Base-by-base conservation (phyloP, 371 early-diverging fungal species). In the Mortierella sp. region DNA sequence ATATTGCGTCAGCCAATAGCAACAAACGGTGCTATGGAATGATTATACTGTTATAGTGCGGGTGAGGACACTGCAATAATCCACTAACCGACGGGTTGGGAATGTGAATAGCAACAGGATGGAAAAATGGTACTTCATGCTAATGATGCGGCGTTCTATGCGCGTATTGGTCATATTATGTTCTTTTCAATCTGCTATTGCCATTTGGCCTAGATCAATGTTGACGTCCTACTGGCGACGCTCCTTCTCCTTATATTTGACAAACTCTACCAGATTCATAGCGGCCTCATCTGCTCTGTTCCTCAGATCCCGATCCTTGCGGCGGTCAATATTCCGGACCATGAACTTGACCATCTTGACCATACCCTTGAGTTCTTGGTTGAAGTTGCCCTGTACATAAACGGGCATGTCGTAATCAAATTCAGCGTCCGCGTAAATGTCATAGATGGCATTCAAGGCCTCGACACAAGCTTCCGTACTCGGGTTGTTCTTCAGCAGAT, bases 351-450 rank as follows among this genome's bases (percentile, higher is more conserved):
- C 66, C 24, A 80, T 71, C 31, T 86, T 84, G 23, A 84, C 62
- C 39, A 88, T 56, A 30, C 82, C 81, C 64, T 86, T 82, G 30
- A 97, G 81, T 34, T 80, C 82, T 17, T 72, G 60, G 34, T 92
- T 78, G 52, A 87, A 92, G 17, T 82, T 83, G n/a, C 86, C 86
- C 34, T 87, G 78, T 6, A 94, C 90, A 83, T 88, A 96, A 1
- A 95, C 94, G 2, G 93, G 91, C 34, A 62, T 67, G 75, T 97
- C 95, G 66, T 96, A 96, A 63, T 94, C 94, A 76, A 87, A 95
- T 6, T 79, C 85, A 41, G 82, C 86, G 68, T 97, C 97, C 31
- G 88, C 89, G 76, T 96, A 97, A 8, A 96, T 87, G 66, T 96
- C 97, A 72, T 83, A 96, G 30, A 97, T 78, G 42, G 91, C 90